Evolutionary conservation across 495 filamentous ascomycete genomes (phyloP).

Genomic region (Tuber melanosporum): DNA sequence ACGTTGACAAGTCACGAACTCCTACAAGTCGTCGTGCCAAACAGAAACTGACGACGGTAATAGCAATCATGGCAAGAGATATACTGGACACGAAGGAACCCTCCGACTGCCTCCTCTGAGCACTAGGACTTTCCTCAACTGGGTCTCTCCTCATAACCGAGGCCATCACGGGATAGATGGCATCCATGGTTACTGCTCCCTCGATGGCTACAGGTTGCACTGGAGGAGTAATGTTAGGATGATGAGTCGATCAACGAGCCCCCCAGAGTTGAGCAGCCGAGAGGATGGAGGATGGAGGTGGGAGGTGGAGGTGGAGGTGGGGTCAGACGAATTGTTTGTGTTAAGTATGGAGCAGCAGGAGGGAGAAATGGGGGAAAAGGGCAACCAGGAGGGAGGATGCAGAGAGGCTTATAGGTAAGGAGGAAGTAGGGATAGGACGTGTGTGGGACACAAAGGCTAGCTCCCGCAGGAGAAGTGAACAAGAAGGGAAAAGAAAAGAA

Average conservation of each 20-base stretch:
- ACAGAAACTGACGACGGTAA: constrained; percentile 41
- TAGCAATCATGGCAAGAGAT: constrained; percentile 40
- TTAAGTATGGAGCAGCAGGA: not conserved
- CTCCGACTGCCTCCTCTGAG: constrained; percentile 7
- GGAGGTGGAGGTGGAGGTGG: not conserved
- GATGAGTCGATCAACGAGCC: not conserved
- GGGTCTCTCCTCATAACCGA: not conserved
- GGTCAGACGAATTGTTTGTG: not conserved
- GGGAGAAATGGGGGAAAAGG: not conserved
- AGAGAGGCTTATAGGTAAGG: not conserved
- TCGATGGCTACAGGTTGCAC: not conserved
- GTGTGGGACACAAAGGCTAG: constrained; percentile 1
- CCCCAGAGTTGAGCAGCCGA: not conserved
- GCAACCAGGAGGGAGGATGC: not conserved
- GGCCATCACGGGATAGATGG: not conserved
- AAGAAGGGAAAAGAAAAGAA: not conserved
- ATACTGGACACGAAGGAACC: constrained; percentile 37
- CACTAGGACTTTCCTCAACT: not conserved
- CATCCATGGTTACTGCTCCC: not conserved
- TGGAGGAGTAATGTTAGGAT: not conserved
- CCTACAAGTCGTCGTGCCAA: constrained; percentile 30
- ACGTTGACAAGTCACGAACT: constrained; percentile 17
- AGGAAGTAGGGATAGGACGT: not conserved
- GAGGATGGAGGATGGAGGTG: not conserved
- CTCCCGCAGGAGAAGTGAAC: not conserved